Percentiles rank a stretch among this genome's conserved stretches.
Evolutionary conservation across 495 filamentous ascomycete genomes (phyloP).

Genomic region (Aspergillus conjunctus): DNA sequence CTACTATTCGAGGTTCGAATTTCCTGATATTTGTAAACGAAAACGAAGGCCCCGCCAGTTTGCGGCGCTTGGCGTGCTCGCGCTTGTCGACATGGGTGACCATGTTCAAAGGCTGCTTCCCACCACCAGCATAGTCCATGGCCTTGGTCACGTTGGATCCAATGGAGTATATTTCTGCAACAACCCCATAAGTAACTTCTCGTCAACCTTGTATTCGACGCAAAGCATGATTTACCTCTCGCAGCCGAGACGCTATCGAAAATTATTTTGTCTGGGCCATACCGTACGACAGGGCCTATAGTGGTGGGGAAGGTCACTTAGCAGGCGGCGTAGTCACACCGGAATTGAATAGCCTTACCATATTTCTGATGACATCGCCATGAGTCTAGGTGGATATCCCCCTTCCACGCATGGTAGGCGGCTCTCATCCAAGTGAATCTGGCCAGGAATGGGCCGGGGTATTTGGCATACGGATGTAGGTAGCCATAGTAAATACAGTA

Average conservation of each 20-base stretch:
- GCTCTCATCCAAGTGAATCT: slow-evolving; percentile 53
- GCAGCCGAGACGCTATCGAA: slow-evolving; percentile 14
- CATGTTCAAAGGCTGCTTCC: neutral
- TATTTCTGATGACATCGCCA: slow-evolving; percentile 60
- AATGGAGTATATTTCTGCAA: neutral
- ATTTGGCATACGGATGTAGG: slow-evolving; percentile 36
- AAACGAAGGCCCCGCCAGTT: neutral
- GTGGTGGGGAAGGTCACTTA: neutral
- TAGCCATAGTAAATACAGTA: slow-evolving; percentile 23
- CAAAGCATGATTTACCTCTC: too few species aligned
- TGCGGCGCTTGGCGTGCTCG: neutral
- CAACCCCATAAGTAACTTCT: neutral
- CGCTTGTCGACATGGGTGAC: neutral
- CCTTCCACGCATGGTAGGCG: slow-evolving; percentile 54
- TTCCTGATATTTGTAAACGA: neutral
- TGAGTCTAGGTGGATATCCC: slow-evolving; percentile 55
- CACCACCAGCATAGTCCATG: neutral
- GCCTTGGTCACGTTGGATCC: neutral
- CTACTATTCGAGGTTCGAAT: neutral
- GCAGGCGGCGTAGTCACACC: neutral
- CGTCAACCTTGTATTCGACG: slow-evolving; percentile 15
- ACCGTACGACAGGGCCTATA: slow-evolving; percentile 20
- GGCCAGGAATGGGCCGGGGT: slow-evolving; percentile 35
- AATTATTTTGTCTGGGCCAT: slow-evolving; percentile 16
- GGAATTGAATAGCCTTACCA: slow-evolving; percentile 34